These are phyloP conservation scores for Nicotiana tabacum DNA, from an alignment of 257 asterid species.

Conservation along the genomic window DNA sequence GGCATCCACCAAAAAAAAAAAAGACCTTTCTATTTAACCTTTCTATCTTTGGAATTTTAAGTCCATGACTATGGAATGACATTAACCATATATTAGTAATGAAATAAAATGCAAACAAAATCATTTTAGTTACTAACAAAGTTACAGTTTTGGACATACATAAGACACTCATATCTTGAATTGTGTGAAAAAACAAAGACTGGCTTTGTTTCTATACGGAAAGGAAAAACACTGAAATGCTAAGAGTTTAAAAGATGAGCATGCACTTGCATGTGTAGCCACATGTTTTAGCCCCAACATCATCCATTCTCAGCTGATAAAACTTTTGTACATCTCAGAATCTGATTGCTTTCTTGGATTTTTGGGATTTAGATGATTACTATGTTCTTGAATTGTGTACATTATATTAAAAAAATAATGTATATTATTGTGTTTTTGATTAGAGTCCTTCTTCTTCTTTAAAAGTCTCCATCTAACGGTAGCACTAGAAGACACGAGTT, in stretches of 20 bases:
- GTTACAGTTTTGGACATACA: neutral
- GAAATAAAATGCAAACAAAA: neutral
- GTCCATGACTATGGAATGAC: neutral
- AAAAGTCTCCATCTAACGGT: slow-evolving; percentile 35
- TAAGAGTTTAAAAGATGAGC: neutral
- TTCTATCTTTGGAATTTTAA: neutral
- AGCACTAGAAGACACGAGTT: slow-evolving; percentile 48
- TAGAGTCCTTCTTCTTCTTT: slow-evolving; percentile 2
- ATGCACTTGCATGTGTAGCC: slow-evolving; percentile 24
- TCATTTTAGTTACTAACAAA: neutral
- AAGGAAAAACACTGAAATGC: neutral
- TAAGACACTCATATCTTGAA: neutral
- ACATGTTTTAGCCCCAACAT: slow-evolving; percentile 1
- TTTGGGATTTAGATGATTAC: slow-evolving; percentile 2
- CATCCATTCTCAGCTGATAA: neutral
- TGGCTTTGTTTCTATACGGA: slow-evolving; percentile 1
- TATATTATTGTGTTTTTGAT: neutral
- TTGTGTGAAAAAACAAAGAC: slow-evolving; percentile 1
- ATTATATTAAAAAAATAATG: neutral
- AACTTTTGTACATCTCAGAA: slow-evolving; percentile 3
- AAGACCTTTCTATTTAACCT: neutral
- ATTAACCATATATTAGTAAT: neutral
- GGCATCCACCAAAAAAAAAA: neutral
- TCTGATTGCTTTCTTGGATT: neutral
- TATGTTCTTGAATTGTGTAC: slow-evolving; percentile 5